Evolutionary conservation across 225 moss, liverwort and hornwort species (phyloP).

Genomic region (Polytrichum commune): DNA sequence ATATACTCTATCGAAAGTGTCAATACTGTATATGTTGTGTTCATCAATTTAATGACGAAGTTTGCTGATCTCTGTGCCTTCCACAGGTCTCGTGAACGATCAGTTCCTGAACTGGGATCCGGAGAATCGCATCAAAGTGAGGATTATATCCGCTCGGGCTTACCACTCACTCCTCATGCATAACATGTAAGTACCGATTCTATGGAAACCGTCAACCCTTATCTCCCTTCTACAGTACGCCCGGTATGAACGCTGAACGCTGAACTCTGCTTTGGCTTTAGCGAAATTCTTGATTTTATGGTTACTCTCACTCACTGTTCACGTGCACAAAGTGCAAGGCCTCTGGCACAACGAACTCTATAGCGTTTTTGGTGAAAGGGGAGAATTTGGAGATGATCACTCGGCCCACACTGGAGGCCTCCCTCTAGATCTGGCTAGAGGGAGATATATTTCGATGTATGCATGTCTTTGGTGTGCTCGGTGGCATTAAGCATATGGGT

Average conservation of each 20-base stretch:
- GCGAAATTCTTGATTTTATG: constrained; percentile 1
- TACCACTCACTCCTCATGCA: constrained; percentile 98
- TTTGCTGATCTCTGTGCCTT: not conserved
- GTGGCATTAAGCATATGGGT: too few relatives aligned
- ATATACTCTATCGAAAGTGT: too few relatives aligned
- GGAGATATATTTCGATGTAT: constrained; percentile 42
- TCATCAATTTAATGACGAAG: too few relatives aligned
- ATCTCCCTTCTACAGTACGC: constrained; percentile 12
- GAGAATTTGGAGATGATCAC: constrained; percentile 16
- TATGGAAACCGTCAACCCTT: not conserved
- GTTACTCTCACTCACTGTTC: constrained; percentile 9
- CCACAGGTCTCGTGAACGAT: constrained; percentile 89
- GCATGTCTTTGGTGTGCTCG: constrained; percentile 16
- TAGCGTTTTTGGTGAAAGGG: constrained; percentile 6
- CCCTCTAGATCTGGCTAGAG: constrained; percentile 10
- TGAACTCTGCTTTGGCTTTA: constrained; percentile 19
- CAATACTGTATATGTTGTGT: too few relatives aligned
- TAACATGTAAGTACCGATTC: constrained; percentile 83
- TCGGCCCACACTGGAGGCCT: constrained; percentile 8
- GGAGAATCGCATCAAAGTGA: constrained; percentile 88
- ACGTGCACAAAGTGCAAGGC: constrained; percentile 11
- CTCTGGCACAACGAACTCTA: constrained; percentile 14
- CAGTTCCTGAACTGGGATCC: constrained; percentile 98
- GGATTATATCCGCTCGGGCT: constrained; percentile 96
- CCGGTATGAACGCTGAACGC: constrained; percentile 49